Evolutionary conservation across 2,329 filamentous ascomycete genomes (phyloP).

Genomic region (Pseudogymnoascus sp.): DNA sequence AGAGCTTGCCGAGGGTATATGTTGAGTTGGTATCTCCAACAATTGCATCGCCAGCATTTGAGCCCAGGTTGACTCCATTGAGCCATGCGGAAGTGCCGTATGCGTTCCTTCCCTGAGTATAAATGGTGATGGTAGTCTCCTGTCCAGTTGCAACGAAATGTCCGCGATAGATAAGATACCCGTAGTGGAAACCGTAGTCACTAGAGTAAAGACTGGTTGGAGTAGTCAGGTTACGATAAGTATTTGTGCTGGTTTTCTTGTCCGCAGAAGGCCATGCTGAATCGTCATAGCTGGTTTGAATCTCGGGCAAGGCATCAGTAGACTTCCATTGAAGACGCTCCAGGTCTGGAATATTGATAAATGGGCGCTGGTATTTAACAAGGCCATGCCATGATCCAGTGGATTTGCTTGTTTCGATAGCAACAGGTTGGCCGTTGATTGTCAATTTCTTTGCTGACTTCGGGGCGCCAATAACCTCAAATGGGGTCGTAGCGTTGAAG

Average conservation of each 20-base stretch:
- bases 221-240: slow-evolving; percentile 40
- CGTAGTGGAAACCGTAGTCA: slow-evolving; percentile 67
- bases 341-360: slow-evolving; percentile 48
- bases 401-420: slow-evolving; percentile 28
- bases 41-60: slow-evolving; percentile 46
- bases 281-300: slow-evolving; percentile 55
- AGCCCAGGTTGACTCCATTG: slow-evolving; percentile 52
- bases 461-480: slow-evolving; percentile 60
- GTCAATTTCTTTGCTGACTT: slow-evolving; percentile 54
- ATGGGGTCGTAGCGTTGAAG: slow-evolving; percentile 56
- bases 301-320: slow-evolving; percentile 63
- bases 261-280: slow-evolving; percentile 53
- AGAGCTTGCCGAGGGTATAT: slow-evolving; percentile 45
- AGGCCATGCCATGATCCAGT: slow-evolving; percentile 42
- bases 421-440: slow-evolving; percentile 26
- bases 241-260: slow-evolving; percentile 12
- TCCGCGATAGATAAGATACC: slow-evolving; percentile 60
- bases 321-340: slow-evolving; percentile 56
- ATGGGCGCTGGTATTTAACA: slow-evolving; percentile 41
- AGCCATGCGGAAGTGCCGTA: slow-evolving; percentile 62
- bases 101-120: slow-evolving; percentile 56
- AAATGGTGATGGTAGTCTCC: slow-evolving; percentile 48
- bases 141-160: slow-evolving; percentile 57
- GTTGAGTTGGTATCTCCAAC: slow-evolving; percentile 45
- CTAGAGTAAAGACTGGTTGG: slow-evolving; percentile 58